Evolutionary conservation across 306 rosid genomes (phyloP).

Genomic region (Aeschynomene evenia): DNA sequence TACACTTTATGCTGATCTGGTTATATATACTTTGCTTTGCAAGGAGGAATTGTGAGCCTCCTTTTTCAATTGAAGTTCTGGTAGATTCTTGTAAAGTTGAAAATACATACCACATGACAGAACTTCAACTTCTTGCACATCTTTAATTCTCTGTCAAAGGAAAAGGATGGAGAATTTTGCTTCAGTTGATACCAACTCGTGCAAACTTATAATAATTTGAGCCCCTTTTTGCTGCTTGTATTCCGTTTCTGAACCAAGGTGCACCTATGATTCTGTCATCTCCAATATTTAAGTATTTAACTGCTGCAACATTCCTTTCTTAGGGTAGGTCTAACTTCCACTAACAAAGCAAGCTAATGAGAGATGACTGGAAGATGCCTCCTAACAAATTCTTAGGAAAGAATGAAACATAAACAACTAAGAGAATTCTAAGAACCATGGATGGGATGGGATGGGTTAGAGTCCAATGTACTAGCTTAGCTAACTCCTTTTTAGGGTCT

Average conservation of each 20-base stretch:
- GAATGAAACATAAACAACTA: neutral
- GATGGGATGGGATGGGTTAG: too few species aligned
- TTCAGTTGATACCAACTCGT: slow-evolving; percentile 1
- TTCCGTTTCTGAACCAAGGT: neutral
- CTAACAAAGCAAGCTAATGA: neutral
- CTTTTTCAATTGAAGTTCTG: slow-evolving; percentile 23
- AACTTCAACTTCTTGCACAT: slow-evolving; percentile 11
- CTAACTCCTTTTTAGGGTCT: slow-evolving; percentile 31
- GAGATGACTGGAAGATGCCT: too few species aligned
- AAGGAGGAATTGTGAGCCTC: slow-evolving; percentile 36
- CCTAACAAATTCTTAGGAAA: slow-evolving; percentile 6
- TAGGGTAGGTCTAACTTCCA: neutral
- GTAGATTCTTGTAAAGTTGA: slow-evolving; percentile 13
- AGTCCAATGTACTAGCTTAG: too few species aligned
- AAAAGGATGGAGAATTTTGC: neutral
- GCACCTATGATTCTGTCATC: slow-evolving; percentile 4
- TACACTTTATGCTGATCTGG: slow-evolving; percentile 45
- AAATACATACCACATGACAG: slow-evolving; percentile 9
- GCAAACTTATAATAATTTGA: neutral
- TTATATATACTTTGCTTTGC: slow-evolving; percentile 70
- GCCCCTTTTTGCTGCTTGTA: neutral
- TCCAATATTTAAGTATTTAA: slow-evolving; percentile 11
- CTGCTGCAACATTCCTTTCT: slow-evolving; percentile 19
- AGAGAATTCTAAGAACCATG: too few species aligned
- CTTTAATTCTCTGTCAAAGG: neutral